Evolutionary conservation across 805 yeast genomes (phyloP), one percentile per base, ranked within the genome.

Genomic region (Cyberlindnera mississippiensis): DNA sequence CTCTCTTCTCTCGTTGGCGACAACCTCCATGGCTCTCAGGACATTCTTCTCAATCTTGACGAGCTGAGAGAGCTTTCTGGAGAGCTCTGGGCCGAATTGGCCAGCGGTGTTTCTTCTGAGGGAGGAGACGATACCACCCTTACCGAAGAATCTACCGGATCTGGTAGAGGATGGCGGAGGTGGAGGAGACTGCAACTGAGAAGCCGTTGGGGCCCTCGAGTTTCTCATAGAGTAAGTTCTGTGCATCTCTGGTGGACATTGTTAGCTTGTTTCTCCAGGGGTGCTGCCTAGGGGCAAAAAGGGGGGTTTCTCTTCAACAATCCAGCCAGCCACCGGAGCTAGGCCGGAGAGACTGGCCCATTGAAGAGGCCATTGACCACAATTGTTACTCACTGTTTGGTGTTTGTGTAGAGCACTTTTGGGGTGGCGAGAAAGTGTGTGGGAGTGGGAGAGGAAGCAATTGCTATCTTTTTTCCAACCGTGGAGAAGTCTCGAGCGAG

Each of bases 211-310:
- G 30, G 97, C 98, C 69, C 96, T 85, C 42, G 83, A 67, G 57
- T 89, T 82, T 79, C 99, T 89, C 69, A 91, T 76, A 28, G 99
- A 91, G 71, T 93, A 93, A 38, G 99, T 91, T 82, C 97, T 85
- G 77, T 91, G 97, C 99, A 93, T 93, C 52, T 22, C 31, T 27
- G 19, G 14, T 11, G 19, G 37, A 14, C 67, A 38, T 22, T 33
- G 33, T 42, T 35, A 30, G n/a, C 6, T 28, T 15, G 32, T 22
- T 33, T 6, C 20, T n/a, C 30, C 24, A 20, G 9, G 24, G 24
- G 24, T 20, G 24, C 9, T 20, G 24, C 24, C 24, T 9, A 20
- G 24, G 9, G 24, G 24, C 24, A 20, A 20, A 20, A 20, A 20
- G 24, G 24, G 24, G 24, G 24, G 24, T 20, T 9, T 9, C 24